Percentiles rank a stretch among this genome's conserved stretches.
phyloP scores from a whole-genome alignment of 805 yeast species.

The Teunomyces pallodes region DNA sequence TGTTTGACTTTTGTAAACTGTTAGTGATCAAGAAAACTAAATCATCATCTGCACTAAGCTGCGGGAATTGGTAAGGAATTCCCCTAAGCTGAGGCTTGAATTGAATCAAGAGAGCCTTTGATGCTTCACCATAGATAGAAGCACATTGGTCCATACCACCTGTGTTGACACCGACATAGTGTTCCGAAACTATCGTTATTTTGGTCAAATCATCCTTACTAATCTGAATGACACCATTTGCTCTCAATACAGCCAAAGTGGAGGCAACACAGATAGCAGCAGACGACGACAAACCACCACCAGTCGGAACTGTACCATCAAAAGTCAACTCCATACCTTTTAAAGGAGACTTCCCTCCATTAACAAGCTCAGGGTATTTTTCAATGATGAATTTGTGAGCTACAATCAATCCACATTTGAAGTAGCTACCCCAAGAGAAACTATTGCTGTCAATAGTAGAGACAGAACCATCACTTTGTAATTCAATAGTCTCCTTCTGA shows the following conservation, averaged over 20 bases:
- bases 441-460: conserved; percentile 47
- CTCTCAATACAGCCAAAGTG: conserved; percentile 53
- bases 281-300: conserved; percentile 67
- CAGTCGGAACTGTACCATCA: conserved; percentile 69
- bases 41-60: conserved; percentile 33
- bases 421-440: conserved; percentile 66
- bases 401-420: conserved; percentile 62
- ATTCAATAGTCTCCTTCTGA: conserved; percentile 30
- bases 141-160: conserved; percentile 86
- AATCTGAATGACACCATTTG: conserved; percentile 45
- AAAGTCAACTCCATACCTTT: conserved; percentile 52
- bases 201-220: conserved; percentile 52
- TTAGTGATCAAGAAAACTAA: conserved; percentile 61
- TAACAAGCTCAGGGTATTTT: conserved; percentile 23
- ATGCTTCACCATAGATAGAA: conserved; percentile 58
- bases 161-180: conserved; percentile 68
- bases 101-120: conserved; percentile 57
- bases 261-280: conserved; percentile 72
- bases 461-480: conserved; percentile 39
- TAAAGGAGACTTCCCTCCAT: conserved; percentile 21
- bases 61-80: conserved; percentile 53
- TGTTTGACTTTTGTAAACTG: conserved; percentile 60
- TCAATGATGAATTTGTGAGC: conserved; percentile 49
- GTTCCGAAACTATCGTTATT: conserved; percentile 65
- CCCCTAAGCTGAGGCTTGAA: conserved; percentile 60